These are phyloP conservation scores for Xylaria intraflava DNA, from an alignment of 495 filamentous ascomycete species.

Conservation along the genomic window DNA sequence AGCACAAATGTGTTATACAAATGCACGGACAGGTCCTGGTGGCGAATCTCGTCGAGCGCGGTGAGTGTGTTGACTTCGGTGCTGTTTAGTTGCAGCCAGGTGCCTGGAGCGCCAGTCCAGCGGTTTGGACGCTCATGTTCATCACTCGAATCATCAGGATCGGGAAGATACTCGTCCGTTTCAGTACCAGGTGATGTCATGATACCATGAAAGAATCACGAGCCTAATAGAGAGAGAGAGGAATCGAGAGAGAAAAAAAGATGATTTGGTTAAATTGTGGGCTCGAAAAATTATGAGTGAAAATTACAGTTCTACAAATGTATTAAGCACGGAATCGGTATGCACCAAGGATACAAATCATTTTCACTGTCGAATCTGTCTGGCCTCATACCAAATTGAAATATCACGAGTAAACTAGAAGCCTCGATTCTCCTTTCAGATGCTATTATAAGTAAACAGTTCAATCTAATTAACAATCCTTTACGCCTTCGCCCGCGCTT, in stretches of 20 bases:
- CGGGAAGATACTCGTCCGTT: slow-evolving; percentile 15
- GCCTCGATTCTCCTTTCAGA: background rate
- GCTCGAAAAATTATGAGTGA: background rate
- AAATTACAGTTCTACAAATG: background rate
- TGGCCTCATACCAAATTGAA: background rate
- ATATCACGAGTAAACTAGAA: background rate
- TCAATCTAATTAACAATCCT: slow-evolving; percentile 15
- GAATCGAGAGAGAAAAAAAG: background rate
- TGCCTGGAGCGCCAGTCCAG: slow-evolving; percentile 48
- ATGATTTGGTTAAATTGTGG: slow-evolving; percentile 1
- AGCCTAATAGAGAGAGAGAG: background rate
- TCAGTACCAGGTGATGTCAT: slow-evolving; percentile 20
- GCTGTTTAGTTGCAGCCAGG: slow-evolving; percentile 55
- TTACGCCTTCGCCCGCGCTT: slow-evolving; percentile 27
- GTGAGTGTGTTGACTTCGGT: slow-evolving; percentile 52
- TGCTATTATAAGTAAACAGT: slow-evolving; percentile 25
- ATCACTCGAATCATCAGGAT: slow-evolving; percentile 22
- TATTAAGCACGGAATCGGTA: background rate
- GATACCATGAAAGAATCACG: background rate
- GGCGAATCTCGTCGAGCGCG: slow-evolving; percentile 49
- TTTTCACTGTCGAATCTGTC: background rate
- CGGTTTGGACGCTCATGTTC: slow-evolving; percentile 41
- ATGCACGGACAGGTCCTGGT: slow-evolving; percentile 63
- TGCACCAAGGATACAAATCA: background rate
- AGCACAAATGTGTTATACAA: slow-evolving; percentile 67